phyloP scores from a whole-genome alignment of 1,284 basidiomycete species.

The Microbotryomycetes sp. region DNA sequence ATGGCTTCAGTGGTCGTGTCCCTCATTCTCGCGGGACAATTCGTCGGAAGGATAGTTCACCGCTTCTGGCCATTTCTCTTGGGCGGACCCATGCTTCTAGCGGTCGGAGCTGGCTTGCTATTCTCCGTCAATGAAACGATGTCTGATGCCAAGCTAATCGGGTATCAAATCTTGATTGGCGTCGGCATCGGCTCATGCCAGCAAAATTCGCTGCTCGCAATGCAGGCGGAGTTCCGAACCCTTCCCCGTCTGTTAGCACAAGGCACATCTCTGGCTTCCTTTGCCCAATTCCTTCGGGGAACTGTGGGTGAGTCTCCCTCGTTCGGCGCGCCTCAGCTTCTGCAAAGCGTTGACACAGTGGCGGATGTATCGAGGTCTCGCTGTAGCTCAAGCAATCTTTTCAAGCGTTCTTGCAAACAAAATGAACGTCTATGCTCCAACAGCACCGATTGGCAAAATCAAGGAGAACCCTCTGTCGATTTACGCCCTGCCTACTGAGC shows the following conservation, averaged over 20 bases:
- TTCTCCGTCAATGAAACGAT: constrained; percentile 44
- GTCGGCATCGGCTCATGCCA: constrained; percentile 24
- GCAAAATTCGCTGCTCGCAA: constrained; percentile 23
- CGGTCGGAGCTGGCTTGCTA: constrained; percentile 46
- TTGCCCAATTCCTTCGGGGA: too few species aligned
- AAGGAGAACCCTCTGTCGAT: constrained; percentile 18
- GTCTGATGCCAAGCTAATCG: constrained; percentile 42
- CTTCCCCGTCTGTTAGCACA: constrained; percentile 12
- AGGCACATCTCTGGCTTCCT: constrained; percentile 19
- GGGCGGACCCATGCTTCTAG: too few species aligned
- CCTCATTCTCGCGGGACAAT: constrained; percentile 30
- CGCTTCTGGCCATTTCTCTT: constrained; percentile 45
- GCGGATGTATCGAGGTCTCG: constrained; percentile 9
- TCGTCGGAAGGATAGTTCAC: constrained; percentile 33
- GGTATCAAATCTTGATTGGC: constrained; percentile 46
- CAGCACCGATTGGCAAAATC: constrained; percentile 9
- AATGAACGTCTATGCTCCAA: constrained; percentile 19
- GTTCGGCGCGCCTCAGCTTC: too few species aligned
- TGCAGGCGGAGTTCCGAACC: constrained; percentile 26
- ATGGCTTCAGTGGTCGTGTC: constrained; percentile 33
- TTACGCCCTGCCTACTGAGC: constrained; percentile 2
- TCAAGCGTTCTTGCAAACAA: constrained; percentile 18
- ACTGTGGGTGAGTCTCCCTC: too few species aligned
- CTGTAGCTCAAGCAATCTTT: constrained; percentile 17
- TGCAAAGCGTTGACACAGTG: too few species aligned